These are phyloP conservation scores for Mycena latifolia DNA, from an alignment of 768 basidiomycete species.

Conservation along the genomic window DNA sequence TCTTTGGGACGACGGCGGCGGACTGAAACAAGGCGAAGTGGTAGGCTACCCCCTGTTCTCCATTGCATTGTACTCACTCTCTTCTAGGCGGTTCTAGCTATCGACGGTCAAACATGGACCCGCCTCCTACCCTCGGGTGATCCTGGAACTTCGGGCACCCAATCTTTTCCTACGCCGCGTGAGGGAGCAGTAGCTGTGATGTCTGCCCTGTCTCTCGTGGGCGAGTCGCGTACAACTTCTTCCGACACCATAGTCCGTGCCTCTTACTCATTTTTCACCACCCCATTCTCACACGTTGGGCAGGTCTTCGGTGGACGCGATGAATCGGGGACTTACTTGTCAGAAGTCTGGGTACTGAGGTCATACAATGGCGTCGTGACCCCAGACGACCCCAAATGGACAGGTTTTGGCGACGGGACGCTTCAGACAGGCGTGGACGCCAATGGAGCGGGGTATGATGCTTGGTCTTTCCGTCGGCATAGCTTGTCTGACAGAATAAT, in stretches of 20 bases:
- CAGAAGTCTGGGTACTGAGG: constrained; percentile 84
- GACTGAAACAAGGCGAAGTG: constrained; percentile 77
- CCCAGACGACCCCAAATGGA: constrained; percentile 68
- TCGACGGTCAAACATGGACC: constrained; percentile 74
- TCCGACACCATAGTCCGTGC: constrained; percentile 74
- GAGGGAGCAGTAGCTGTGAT: constrained; percentile 79
- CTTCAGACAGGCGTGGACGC: constrained; percentile 75
- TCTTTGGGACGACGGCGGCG: constrained; percentile 75
- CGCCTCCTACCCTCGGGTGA: constrained; percentile 83
- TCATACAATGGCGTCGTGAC: constrained; percentile 75
- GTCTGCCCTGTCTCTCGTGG: constrained; percentile 66
- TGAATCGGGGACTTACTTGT: constrained; percentile 71
- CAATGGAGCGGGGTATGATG: constrained; percentile 59
- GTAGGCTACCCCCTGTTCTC: constrained; percentile 52
- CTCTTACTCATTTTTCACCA: background rate
- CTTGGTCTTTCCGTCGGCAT: background rate
- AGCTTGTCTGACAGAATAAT: background rate
- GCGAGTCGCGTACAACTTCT: constrained; percentile 56
- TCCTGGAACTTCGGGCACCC: constrained; percentile 64
- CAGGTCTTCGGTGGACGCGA: constrained; percentile 84
- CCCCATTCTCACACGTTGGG: constrained; percentile 14
- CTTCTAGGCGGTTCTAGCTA: constrained; percentile 72
- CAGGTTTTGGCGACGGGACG: constrained; percentile 72
- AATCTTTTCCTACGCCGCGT: constrained; percentile 73
- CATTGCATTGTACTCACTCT: constrained; percentile 5